Conservation (phyloP, 148 eudicot genomes). For the Spergularia bocconei region DNA sequence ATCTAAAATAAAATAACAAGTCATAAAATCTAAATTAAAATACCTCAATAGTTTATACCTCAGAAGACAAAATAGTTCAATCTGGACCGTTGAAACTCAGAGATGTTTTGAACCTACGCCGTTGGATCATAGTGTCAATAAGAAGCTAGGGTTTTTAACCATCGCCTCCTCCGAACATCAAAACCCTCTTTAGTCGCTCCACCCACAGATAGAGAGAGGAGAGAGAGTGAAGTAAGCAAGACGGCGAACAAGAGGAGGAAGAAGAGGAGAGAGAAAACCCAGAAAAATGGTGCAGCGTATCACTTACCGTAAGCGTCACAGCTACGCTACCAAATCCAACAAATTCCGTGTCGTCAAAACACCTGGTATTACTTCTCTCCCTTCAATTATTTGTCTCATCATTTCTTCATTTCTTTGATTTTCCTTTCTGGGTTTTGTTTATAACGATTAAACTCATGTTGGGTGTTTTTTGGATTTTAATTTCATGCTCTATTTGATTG, state of each 20-base stretch:
- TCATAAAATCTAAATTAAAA: background rate
- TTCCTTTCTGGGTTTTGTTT: background rate
- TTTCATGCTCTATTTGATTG: background rate
- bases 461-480: background rate
- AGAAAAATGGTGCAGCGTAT: conserved; percentile 56
- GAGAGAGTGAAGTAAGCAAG: background rate
- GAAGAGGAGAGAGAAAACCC: background rate
- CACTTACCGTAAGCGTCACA: conserved; percentile 53
- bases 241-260: background rate
- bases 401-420: background rate
- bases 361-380: conserved; percentile 39
- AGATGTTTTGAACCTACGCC: background rate
- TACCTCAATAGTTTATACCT: too few relatives aligned
- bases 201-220: background rate
- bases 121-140: conserved; percentile 14
- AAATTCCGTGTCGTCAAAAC: conserved; percentile 66
- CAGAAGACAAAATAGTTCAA: background rate
- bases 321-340: conserved; percentile 72
- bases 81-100: background rate
- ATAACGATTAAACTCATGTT: background rate
- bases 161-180: background rate
- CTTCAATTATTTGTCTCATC: background rate
- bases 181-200: conserved; percentile 8
- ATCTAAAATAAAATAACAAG: background rate
- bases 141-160: conserved; percentile 20